Conservation (phyloP, 2,329 filamentous ascomycete genomes). For the Gliomastix tumulicola region DNA sequence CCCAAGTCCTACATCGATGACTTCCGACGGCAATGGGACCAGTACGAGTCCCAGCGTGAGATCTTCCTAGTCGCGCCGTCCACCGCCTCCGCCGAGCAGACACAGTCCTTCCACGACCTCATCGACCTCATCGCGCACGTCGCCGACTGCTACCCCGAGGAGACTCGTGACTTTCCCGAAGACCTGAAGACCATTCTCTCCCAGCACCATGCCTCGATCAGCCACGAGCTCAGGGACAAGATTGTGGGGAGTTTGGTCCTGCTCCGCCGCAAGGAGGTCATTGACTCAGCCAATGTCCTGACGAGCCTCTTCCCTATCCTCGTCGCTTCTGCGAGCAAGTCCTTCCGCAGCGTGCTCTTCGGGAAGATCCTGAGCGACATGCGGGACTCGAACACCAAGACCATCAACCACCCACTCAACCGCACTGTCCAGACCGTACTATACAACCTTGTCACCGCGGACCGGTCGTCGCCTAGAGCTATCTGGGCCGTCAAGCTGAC, state of each 20-base stretch:
- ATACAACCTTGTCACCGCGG: conserved; percentile 83
- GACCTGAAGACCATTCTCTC: conserved; percentile 77
- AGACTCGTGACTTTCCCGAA: conserved; percentile 69
- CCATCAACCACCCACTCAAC: conserved; percentile 88
- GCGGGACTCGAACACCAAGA: conserved; percentile 77
- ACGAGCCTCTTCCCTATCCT: conserved; percentile 94
- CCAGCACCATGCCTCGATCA: conserved; percentile 74
- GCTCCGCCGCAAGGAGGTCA: conserved; percentile 82
- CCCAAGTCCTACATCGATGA: conserved; percentile 86
- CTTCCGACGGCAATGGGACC: conserved; percentile 79
- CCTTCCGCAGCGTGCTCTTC: conserved; percentile 74
- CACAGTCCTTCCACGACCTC: conserved; percentile 81
- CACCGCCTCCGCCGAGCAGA: conserved; percentile 67
- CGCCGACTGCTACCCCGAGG: conserved; percentile 83
- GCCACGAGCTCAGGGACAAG: conserved; percentile 85
- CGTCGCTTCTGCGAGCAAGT: conserved; percentile 86
- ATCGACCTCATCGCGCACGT: conserved; percentile 93
- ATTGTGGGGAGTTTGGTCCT: conserved; percentile 85
- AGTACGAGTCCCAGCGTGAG: conserved; percentile 86
- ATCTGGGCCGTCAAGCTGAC: conserved; percentile 96
- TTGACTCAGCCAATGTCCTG: conserved; percentile 76
- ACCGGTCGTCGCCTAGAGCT: conserved; percentile 76
- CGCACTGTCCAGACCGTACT: conserved; percentile 88
- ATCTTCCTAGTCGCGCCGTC: conserved; percentile 83
- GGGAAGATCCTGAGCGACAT: conserved; percentile 88